Percentiles rank a stretch among this genome's conserved stretches.
Conservation (phyloP, 148 eudicot species). For the Selenicereus undatus region DNA sequence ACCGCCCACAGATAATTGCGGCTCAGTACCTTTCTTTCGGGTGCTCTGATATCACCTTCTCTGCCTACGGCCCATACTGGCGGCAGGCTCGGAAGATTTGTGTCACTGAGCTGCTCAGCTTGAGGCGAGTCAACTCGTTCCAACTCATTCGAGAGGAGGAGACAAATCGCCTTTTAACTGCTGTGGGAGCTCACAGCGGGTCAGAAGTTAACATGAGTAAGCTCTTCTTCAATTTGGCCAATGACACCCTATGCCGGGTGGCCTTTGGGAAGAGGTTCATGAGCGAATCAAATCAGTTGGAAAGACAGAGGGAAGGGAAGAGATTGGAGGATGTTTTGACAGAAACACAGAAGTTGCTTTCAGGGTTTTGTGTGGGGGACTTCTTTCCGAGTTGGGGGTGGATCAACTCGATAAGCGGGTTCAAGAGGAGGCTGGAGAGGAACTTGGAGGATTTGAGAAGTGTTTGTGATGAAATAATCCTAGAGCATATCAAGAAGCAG, state of each 20-base stretch:
- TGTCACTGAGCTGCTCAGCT: slow-evolving; percentile 45
- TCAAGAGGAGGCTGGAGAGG: slow-evolving; percentile 34
- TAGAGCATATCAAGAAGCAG: slow-evolving; percentile 32
- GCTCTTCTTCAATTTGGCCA: slow-evolving; percentile 40
- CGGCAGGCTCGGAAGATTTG: slow-evolving; percentile 55
- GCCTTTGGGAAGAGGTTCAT: slow-evolving; percentile 55
- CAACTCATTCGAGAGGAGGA: slow-evolving; percentile 38
- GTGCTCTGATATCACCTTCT: slow-evolving; percentile 57
- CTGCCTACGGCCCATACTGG: slow-evolving; percentile 60
- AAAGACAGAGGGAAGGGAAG: slow-evolving; percentile 10
- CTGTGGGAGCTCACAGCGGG: background rate
- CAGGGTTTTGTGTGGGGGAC: slow-evolving; percentile 47
- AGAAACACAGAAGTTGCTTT: slow-evolving; percentile 45
- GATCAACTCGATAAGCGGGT: slow-evolving; percentile 43
- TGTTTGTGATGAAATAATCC: slow-evolving; percentile 46
- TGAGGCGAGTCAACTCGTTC: slow-evolving; percentile 47
- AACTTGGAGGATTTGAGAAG: slow-evolving; percentile 41
- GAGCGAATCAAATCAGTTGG: background rate
- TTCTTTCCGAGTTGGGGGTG: slow-evolving; percentile 47
- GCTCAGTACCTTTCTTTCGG: slow-evolving; percentile 46
- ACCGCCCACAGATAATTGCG: slow-evolving; percentile 17
- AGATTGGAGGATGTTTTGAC: slow-evolving; percentile 36
- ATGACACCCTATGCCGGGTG: slow-evolving; percentile 45
- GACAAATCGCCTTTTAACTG: slow-evolving; percentile 21
- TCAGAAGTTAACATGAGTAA: slow-evolving; percentile 21